Base-by-base conservation (phyloP, 2,329 filamentous ascomycete genomes). In the Mollisia scopiformis region DNA sequence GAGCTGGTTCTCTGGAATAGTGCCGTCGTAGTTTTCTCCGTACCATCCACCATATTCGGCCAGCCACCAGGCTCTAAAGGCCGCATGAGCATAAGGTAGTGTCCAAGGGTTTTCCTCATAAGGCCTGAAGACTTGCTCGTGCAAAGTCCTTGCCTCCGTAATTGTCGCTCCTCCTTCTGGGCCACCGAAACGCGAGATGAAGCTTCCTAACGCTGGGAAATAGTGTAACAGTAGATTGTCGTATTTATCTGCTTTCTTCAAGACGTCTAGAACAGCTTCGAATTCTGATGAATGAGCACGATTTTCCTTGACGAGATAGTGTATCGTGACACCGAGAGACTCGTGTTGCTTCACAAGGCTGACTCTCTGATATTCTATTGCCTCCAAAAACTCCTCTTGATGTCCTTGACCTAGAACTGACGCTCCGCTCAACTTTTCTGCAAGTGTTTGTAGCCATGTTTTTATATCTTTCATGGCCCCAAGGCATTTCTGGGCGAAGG, bases 21-120 rank as follows among this genome's bases (percentile, higher is more conserved):
- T 82, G 64, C 84, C 80, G 33, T 85, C 82, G 21, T 85, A 64
- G 50, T 89, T 85, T 68, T 96, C 92, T 60, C 91, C 82, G 73
- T 93, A 97, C 81, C 92, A 91, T 2, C 92, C 92, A 67, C 91
- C 95, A 76, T 97, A 97, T 71, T 98, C 93, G 31, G 92, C 89
- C 50, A 97, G 83, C 95, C 95, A 99, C 84, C 91, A 93, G 4
- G 89, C 86, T 57, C 86, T 84, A 13, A 93, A 84, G 3, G 92
- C 89, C 49, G 93, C 91, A 69, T 93, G 89, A 13, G 98, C 83
- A 68, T 88, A 89, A 16, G 88, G 81, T 39, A 96, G 75, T 23
- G 84, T 81, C 91, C 93, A 97, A 16, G 82, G 78, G 43, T 88
- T 80, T 62, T 87, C 85, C 53, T 93, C 90, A 49, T 85, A 79